phyloP scores from a whole-genome alignment of 192 early-diverging fungal genomes.

The Gonapodya sp. region DNA sequence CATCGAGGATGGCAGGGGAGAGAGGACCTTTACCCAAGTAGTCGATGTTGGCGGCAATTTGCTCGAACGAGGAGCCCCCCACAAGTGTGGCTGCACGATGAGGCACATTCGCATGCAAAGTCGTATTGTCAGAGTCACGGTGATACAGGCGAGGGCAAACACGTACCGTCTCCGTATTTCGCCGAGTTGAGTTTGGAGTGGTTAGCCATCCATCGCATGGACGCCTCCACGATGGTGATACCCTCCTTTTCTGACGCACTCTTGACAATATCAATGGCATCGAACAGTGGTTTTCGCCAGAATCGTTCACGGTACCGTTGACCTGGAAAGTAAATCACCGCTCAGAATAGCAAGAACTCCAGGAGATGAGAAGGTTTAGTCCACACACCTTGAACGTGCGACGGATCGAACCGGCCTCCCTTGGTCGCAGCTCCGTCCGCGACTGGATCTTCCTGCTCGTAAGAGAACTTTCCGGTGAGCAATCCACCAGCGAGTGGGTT shows the following conservation, averaged over 20 bases:
- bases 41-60: constrained; percentile 32
- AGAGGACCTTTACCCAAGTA: constrained; percentile 40
- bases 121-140: background rate
- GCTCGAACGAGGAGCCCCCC: constrained; percentile 27
- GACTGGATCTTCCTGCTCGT: constrained; percentile 18
- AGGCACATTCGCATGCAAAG: constrained; percentile 1
- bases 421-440: background rate
- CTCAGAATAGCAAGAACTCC: background rate
- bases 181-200: constrained; percentile 24
- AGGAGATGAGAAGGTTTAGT: background rate
- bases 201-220: constrained; percentile 30
- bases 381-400: constrained; percentile 4
- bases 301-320: constrained; percentile 30
- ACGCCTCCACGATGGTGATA: constrained; percentile 23
- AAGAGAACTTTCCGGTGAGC: constrained; percentile 18
- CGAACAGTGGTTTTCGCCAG: constrained; percentile 41
- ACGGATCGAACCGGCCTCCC: constrained; percentile 6
- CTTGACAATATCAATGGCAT: constrained; percentile 36
- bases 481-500: constrained; percentile 51
- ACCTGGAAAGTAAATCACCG: background rate
- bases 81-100: constrained; percentile 20
- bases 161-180: constrained; percentile 20
- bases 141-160: background rate
- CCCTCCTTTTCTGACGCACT: constrained; percentile 20
- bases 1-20: constrained; percentile 35